phyloP scores from a whole-genome alignment of 2,329 filamentous ascomycete genomes.

The Chaetomium olivaceum region DNA sequence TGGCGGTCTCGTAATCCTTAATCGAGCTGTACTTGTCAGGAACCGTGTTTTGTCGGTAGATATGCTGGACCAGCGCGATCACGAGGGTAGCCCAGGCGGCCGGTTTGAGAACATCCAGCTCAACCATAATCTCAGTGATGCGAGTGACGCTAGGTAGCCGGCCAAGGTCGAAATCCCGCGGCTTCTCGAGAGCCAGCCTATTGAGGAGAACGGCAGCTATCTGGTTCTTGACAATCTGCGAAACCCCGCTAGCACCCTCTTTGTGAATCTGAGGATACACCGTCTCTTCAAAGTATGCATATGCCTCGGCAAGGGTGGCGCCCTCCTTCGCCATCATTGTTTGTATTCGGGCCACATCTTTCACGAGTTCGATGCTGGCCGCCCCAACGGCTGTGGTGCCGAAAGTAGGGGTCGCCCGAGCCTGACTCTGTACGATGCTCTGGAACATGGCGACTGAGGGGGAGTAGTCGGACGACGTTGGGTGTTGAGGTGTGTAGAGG shows the following conservation, averaged over 20 bases:
- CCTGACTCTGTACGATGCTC: conserved; percentile 26
- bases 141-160: conserved; percentile 42
- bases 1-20: conserved; percentile 35
- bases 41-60: conserved; percentile 36
- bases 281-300: conserved; percentile 39
- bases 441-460: conserved; percentile 30
- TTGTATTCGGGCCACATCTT: conserved; percentile 35
- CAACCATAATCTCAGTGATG: conserved; percentile 41
- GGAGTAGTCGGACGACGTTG: conserved; percentile 1
- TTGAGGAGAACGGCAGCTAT: conserved; percentile 36
- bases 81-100: conserved; percentile 40
- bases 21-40: conserved; percentile 33
- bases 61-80: conserved; percentile 38
- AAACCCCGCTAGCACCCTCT: conserved; percentile 31
- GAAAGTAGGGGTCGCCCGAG: neutral
- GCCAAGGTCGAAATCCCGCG: conserved; percentile 35
- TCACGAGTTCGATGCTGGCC: conserved; percentile 33
- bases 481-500: neutral
- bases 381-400: neutral
- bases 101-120: conserved; percentile 40
- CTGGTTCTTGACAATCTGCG: conserved; percentile 37
- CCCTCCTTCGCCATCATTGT: conserved; percentile 33
- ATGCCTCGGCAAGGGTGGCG: conserved; percentile 29
- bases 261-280: conserved; percentile 37
- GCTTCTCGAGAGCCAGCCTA: conserved; percentile 39